A percentile compares a stretch with the other conserved stretches of the same genome.
Evolutionary conservation across 169 alveolate species (phyloP).

Genomic region (Plasmodium falciparum): DNA sequence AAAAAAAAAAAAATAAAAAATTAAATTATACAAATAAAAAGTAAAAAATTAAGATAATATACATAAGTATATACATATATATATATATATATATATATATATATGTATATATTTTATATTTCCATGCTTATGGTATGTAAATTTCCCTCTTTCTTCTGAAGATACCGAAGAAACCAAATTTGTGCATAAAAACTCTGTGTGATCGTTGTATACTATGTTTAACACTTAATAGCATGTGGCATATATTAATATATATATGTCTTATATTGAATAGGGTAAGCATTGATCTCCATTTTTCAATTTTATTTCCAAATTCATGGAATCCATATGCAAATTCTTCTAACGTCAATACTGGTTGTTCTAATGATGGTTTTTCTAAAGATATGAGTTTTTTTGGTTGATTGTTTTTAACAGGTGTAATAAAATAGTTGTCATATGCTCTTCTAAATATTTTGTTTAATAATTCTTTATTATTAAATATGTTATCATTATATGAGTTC

Average conservation of each 20-base stretch:
- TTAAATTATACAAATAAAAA: too few species aligned
- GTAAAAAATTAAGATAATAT: too few species aligned
- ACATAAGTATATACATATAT: too few species aligned
- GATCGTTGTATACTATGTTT: slow-evolving; percentile 31
- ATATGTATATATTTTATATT: too few species aligned
- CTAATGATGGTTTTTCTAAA: not conserved
- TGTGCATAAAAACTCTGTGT: slow-evolving; percentile 31
- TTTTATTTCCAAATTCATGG: slow-evolving; percentile 8
- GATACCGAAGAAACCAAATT: slow-evolving; percentile 25
- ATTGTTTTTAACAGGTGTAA: not conserved
- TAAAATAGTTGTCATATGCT: not conserved
- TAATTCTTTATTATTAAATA: not conserved
- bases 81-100: too few species aligned
- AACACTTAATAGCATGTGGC: slow-evolving; percentile 22
- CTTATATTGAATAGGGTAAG: slow-evolving; percentile 50
- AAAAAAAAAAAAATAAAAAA: too few species aligned
- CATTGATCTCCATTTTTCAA: slow-evolving; percentile 14
- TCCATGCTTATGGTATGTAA: slow-evolving; percentile 31
- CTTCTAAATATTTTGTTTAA: not conserved
- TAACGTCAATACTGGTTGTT: not conserved
- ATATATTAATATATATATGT: slow-evolving; percentile 70
- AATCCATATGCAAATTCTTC: slow-evolving; percentile 32
- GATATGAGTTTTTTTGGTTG: not conserved
- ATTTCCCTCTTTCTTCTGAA: slow-evolving; percentile 11
- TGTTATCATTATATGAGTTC: not conserved